Evolutionary conservation across 2,329 filamentous ascomycete species (phyloP).

Genomic region (Aspergillus puulaauensis): DNA sequence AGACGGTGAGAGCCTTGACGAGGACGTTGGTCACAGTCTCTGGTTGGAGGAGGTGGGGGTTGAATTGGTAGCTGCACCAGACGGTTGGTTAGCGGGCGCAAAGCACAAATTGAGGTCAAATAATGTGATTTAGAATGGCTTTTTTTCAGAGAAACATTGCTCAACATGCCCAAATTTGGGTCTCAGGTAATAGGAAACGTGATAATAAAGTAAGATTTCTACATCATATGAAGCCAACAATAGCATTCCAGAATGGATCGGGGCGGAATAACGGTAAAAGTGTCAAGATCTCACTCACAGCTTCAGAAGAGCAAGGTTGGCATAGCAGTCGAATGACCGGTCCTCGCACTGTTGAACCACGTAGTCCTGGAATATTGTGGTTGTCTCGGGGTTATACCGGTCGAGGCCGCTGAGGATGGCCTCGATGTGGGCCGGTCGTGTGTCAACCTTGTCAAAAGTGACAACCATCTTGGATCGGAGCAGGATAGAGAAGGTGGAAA

Average conservation of each 20-base stretch:
- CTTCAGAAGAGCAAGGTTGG: slow-evolving; percentile 93
- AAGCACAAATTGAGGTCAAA: neutral
- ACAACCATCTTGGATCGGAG: slow-evolving; percentile 25
- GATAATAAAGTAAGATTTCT: slow-evolving; percentile 55
- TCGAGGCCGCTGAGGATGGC: slow-evolving; percentile 95
- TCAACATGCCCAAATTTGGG: slow-evolving; percentile 60
- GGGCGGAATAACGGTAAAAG: neutral
- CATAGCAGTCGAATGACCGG: slow-evolving; percentile 92
- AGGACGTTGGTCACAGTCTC: slow-evolving; percentile 99
- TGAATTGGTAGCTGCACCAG: slow-evolving; percentile 89
- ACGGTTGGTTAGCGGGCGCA: neutral
- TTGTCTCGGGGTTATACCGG: slow-evolving; percentile 97
- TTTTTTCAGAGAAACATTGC: slow-evolving; percentile 68
- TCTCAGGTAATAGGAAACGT: slow-evolving; percentile 99
- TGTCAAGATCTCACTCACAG: slow-evolving; percentile 61
- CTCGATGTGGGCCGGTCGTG: slow-evolving; percentile 89
- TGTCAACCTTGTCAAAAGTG: slow-evolving; percentile 81
- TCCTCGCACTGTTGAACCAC: slow-evolving; percentile 92
- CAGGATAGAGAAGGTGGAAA: neutral
- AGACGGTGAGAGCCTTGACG: slow-evolving; percentile 95
- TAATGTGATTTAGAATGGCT: neutral
- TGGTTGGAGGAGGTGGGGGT: slow-evolving; percentile 94
- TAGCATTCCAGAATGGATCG: neutral
- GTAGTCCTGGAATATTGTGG: slow-evolving; percentile 89
- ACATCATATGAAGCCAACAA: slow-evolving; percentile 63